Evolutionary conservation across 73 alveolate species (phyloP).

Genomic region (Breviolum minutum): DNA sequence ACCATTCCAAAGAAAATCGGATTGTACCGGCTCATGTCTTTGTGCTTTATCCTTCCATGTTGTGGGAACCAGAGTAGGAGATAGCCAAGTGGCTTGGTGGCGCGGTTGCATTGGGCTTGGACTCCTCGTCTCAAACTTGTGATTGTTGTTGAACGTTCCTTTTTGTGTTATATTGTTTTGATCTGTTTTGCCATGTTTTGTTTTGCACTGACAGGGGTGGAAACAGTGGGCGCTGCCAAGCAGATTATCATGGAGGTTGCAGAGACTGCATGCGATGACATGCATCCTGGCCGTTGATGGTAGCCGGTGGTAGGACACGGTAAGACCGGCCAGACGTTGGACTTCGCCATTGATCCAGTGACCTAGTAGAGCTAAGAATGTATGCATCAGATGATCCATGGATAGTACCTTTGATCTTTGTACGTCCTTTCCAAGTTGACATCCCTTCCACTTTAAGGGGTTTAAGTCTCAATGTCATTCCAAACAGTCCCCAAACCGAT

Average conservation of each 20-base stretch:
- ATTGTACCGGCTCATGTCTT: not conserved
- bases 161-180: not conserved
- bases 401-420: no score
- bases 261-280: conserved; percentile 18
- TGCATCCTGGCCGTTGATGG: conserved; percentile 6
- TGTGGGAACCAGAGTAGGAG: not conserved
- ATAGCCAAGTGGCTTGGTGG: conserved; percentile 55
- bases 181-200: not conserved
- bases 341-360: no score
- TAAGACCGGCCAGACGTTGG: not conserved
- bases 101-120: not conserved
- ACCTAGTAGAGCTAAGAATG: no score
- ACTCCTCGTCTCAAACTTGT: not conserved
- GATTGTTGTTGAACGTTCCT: not conserved
- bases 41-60: not conserved
- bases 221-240: conserved; percentile 62
- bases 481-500: no score
- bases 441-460: no score
- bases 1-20: not conserved
- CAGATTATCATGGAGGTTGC: conserved; percentile 73
- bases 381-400: no score
- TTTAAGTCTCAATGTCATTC: no score
- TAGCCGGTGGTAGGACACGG: not conserved
- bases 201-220: conserved; percentile 19
- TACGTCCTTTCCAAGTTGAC: no score